Conservation (phyloP, 139 green algal genomes). For the Diplosphaera chodatii region DNA sequence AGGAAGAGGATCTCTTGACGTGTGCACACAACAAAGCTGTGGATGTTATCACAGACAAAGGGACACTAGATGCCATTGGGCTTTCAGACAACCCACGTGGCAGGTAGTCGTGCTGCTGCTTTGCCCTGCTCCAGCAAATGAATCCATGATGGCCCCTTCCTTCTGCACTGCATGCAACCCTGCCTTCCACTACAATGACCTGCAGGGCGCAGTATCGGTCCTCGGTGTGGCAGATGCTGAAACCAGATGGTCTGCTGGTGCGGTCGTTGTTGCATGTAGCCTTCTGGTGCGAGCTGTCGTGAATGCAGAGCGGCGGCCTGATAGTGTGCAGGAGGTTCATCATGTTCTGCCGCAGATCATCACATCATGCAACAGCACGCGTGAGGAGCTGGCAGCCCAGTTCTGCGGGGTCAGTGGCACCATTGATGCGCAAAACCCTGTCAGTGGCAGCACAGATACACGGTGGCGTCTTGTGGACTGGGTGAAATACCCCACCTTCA, state of each 20-base stretch:
- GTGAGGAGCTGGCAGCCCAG: constrained; percentile 27
- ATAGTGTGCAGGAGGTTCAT: too few species aligned
- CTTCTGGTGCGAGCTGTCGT: neutral
- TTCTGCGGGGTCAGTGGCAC: constrained; percentile 1
- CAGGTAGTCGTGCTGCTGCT: neutral
- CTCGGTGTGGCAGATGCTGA: constrained; percentile 23
- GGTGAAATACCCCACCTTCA: constrained; percentile 32
- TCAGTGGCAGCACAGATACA: neutral
- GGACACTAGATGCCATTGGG: constrained; percentile 41
- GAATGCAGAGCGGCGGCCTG: too few species aligned
- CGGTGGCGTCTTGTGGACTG: constrained; percentile 15
- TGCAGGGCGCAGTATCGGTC: constrained; percentile 22
- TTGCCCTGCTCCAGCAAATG: too few species aligned
- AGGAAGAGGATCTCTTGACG: neutral
- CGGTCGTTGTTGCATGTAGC: too few species aligned
- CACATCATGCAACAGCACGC: constrained; percentile 46
- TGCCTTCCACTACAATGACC: neutral
- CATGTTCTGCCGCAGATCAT: constrained; percentile 12
- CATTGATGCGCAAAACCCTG: neutral
- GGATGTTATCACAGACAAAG: constrained; percentile 42
- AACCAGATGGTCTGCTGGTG: constrained; percentile 21
- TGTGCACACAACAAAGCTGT: constrained; percentile 3
- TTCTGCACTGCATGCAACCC: too few species aligned
- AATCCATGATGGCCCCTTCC: too few species aligned
- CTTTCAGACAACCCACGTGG: constrained; percentile 13